A percentile compares a stretch with the other conserved stretches of the same genome.
Evolutionary conservation across 352 stramenopile species (phyloP).

Genomic region (Globisporangium recalcitrans): DNA sequence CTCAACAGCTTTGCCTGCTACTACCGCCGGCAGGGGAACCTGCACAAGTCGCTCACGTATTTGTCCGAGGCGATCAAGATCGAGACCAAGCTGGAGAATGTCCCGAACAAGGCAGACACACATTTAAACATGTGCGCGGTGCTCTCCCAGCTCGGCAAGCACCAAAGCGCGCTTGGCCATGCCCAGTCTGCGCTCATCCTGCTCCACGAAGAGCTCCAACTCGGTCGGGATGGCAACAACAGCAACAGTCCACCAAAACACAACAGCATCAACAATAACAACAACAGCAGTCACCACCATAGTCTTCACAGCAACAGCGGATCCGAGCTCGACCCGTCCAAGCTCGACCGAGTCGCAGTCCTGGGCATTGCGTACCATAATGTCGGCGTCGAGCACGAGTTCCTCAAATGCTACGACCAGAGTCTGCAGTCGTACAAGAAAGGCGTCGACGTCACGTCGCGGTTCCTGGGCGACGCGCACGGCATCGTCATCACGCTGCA

Average conservation of each 20-base stretch:
- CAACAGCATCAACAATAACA: constrained; percentile 18
- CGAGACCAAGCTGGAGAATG: constrained; percentile 76
- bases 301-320: neutral
- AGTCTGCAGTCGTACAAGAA: constrained; percentile 91
- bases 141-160: constrained; percentile 88
- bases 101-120: constrained; percentile 90
- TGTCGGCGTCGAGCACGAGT: constrained; percentile 93
- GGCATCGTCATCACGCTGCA: constrained; percentile 89
- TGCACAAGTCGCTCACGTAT: constrained; percentile 89
- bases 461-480: constrained; percentile 85
- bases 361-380: constrained; percentile 95
- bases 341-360: constrained; percentile 88
- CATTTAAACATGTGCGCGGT: constrained; percentile 94
- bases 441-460: constrained; percentile 82
- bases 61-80: constrained; percentile 92
- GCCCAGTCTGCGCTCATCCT: constrained; percentile 90
- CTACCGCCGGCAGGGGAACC: constrained; percentile 86
- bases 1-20: constrained; percentile 95
- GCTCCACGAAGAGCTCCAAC: constrained; percentile 90
- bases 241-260: constrained; percentile 15
- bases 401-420: constrained; percentile 90
- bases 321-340: constrained; percentile 26
- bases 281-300: constrained; percentile 7
- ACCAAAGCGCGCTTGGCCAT: constrained; percentile 88
- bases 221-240: constrained; percentile 18